phyloP scores from a whole-genome alignment of 1,139 yeast genomes.

The Tardiomyces blankii region DNA sequence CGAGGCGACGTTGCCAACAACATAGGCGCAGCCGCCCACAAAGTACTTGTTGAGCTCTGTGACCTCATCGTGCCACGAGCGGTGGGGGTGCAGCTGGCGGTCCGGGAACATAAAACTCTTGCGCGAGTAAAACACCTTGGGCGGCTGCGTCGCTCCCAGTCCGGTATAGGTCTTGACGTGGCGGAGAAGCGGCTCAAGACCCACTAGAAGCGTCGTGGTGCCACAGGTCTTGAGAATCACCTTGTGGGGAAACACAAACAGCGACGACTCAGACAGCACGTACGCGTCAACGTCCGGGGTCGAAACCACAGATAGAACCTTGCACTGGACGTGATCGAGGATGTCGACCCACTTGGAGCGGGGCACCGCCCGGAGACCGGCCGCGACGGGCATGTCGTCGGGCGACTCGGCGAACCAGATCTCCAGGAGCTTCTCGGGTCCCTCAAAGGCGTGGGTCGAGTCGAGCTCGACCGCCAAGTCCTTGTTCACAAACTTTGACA shows the following conservation, averaged over 20 bases:
- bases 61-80: slow-evolving; percentile 77
- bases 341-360: slow-evolving; percentile 58
- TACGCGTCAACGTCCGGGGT: slow-evolving; percentile 67
- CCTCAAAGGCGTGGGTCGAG: slow-evolving; percentile 88
- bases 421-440: slow-evolving; percentile 90
- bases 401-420: slow-evolving; percentile 58
- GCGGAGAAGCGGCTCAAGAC: slow-evolving; percentile 55
- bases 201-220: slow-evolving; percentile 80
- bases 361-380: slow-evolving; percentile 51
- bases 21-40: slow-evolving; percentile 51
- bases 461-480: slow-evolving; percentile 71
- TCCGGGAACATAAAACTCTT: slow-evolving; percentile 90
- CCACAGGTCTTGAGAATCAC: slow-evolving; percentile 90
- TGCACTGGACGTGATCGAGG: slow-evolving; percentile 78
- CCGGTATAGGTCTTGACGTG: slow-evolving; percentile 42
- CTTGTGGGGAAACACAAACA: slow-evolving; percentile 83
- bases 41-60: slow-evolving; percentile 49
- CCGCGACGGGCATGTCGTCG: slow-evolving; percentile 1
- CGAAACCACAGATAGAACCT: slow-evolving; percentile 70
- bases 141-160: slow-evolving; percentile 38
- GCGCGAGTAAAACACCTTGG: slow-evolving; percentile 78
- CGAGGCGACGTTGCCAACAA: slow-evolving; percentile 69
- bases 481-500: slow-evolving; percentile 37
- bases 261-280: slow-evolving; percentile 76
- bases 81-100: slow-evolving; percentile 70